Evolutionary conservation across 768 basidiomycete genomes (phyloP), one percentile per base, ranked within the genome.

Genomic region (Leccinum variicolor): DNA sequence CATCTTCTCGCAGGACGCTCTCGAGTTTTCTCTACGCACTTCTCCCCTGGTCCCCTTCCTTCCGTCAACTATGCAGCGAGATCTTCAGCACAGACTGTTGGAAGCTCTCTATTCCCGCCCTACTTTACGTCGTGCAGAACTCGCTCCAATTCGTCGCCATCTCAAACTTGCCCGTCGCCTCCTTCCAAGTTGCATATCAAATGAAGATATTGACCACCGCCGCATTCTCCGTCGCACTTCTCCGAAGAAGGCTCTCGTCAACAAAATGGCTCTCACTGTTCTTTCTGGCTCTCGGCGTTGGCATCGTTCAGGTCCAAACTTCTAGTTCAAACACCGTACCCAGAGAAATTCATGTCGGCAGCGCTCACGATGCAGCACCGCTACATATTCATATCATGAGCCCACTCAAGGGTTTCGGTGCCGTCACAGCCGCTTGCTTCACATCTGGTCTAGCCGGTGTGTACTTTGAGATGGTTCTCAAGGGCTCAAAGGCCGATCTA

Each of bases 151-250:
- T 96, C 73, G 92, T 97, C 63, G 97, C 97, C 23, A 89, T 96
- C 60, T 84, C 85, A 62, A 98, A 99, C 74, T 84, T 99, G 57
- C 92, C 93, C 39, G 95, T 94, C 53, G 96, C 97, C 14, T 93
- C 96, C 3, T 99, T 98, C 77, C 96, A 98, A 72, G 94, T 98
- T 61, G 92, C 91, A 9, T 96, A 98, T 72, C 94, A 98, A 75
- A 95, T 98, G 94, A 98, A 98, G 74, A 98, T 98, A 70, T 81
- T 98, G 56, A 98, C 94, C 50, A 98, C 94, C 15, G 95, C 94
- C 21, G 92, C 89, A 52, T 95, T 95, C 72, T 92, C 91, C 46
- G 93, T 96, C 54, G 74, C 84, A 2, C 80, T 98, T 59, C 83
- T 96, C 15, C 85, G 93, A 43, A 90, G 81, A 68, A 83, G 81